These are phyloP conservation scores for Trapa bicornis DNA, from an alignment of 345 rosid species.

Conservation along the genomic window DNA sequence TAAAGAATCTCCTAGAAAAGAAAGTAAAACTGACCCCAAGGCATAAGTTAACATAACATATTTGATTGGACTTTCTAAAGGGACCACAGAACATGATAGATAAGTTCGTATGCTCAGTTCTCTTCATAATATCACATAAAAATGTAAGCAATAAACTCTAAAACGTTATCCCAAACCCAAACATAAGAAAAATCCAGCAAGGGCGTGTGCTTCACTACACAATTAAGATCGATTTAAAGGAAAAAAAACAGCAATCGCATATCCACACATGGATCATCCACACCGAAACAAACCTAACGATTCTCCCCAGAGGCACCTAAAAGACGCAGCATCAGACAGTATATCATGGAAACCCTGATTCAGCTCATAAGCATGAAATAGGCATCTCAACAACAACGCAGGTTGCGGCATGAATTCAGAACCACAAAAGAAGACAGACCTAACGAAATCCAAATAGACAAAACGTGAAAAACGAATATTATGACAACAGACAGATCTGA, in stretches of 20 bases:
- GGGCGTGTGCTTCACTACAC: no score
- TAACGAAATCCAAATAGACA: neutral
- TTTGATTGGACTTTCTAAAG: neutral
- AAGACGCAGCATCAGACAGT: neutral
- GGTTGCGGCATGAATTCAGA: neutral
- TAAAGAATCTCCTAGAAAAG: neutral
- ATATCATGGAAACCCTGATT: neutral
- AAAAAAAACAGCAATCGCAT: neutral
- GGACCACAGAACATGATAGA: neutral
- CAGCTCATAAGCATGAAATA: neutral
- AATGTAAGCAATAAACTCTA: neutral
- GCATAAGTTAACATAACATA: neutral
- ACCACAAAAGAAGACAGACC: neutral
- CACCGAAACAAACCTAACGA: neutral
- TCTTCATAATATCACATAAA: neutral
- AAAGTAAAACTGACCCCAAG: neutral
- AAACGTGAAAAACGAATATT: neutral
- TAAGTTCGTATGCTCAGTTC: neutral
- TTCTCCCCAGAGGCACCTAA: neutral
- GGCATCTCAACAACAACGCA: neutral
- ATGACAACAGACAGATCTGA: neutral
- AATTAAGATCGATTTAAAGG: no score
- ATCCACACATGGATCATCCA: neutral
- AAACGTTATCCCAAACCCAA: neutral
- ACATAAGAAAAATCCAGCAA: neutral